Base-by-base conservation (phyloP, 441 rosid species). In the Eutrema salsugineum region DNA sequence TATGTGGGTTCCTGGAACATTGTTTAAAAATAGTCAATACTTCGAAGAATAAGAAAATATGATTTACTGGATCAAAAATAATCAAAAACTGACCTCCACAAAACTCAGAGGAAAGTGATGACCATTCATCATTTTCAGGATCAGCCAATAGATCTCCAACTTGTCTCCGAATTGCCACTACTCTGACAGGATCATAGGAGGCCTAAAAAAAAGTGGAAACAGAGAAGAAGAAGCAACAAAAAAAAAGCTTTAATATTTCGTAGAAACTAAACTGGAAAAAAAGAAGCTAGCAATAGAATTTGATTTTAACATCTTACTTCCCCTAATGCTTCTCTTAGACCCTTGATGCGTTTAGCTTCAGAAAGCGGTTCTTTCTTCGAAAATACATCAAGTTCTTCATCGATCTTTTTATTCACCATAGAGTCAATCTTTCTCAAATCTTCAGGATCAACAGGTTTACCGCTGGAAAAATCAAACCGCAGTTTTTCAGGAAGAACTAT, bases 401-500 rank as follows among this genome's bases (percentile, higher is more conserved):
- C 76, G 68, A 92, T 90, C 81, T 85, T 89, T 57, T 83, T 84
- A 20, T 86, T 92, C 57, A 92, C 96, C 74, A 92, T 88, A 43
- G 88, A 78, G 75, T 92, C 96, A 11, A 88, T 85, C 80, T 70
- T 82, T 76, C 85, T 86, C 80, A 92, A 73, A 43, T 63, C 80
- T 2, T 83, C 88, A 51, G 89, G 85, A 61, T 83, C 89, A 39
- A 92, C 87, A 5, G 87, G 88, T 72, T 86, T 87, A 42, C 91
- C 90, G 71, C 90, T 94, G 74, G 93, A 90, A 83, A 92, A 90
- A 78, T 92, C 97, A 68, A 84, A 92, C 84, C 96, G 82, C 72
- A 92, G 75, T 64, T 90, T 92, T 70, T 90, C 96, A 38, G 93
- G 94, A 57, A 92, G 93, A 77, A 92, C 94, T 56, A 88, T 84